phyloP scores from a whole-genome alignment of 257 asterid species.

The Coffea canephora region DNA sequence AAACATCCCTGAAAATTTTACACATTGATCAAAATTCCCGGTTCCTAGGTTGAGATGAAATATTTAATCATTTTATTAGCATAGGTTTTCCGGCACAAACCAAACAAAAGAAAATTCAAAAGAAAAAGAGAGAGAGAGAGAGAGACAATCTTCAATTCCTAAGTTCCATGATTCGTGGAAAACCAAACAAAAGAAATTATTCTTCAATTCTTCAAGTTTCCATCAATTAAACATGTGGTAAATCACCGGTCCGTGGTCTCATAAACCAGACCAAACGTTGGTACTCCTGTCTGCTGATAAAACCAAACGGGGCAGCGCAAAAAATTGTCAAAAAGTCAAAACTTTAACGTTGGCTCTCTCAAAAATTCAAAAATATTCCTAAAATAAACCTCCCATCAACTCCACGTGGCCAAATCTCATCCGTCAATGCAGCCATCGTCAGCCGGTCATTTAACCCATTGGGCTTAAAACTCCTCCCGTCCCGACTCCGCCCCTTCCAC shows the following conservation, averaged over 20 bases:
- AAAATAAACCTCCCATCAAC: not conserved
- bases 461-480: constrained; percentile 24
- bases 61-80: too few species aligned
- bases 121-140: too few species aligned
- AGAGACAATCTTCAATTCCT: too few species aligned
- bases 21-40: too few species aligned
- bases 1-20: too few species aligned
- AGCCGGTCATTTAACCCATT: constrained; percentile 10
- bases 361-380: constrained; percentile 16
- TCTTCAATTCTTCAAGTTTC: not conserved
- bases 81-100: too few species aligned
- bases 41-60: too few species aligned
- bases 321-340: constrained; percentile 3
- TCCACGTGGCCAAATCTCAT: constrained; percentile 26
- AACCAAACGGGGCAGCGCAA: not conserved
- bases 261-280: not conserved
- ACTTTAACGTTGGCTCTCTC: constrained; percentile 7
- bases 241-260: not conserved
- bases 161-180: too few species aligned
- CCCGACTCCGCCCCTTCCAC: constrained; percentile 25
- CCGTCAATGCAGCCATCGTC: constrained; percentile 8
- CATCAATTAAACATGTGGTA: not conserved
- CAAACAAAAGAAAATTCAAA: too few species aligned
- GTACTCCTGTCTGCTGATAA: not conserved
- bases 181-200: too few species aligned